A percentile compares a stretch with the other conserved stretches of the same genome.
Evolutionary conservation across 2,329 filamentous ascomycete genomes (phyloP).

Genomic region (Pseudogymnoascus destructans): DNA sequence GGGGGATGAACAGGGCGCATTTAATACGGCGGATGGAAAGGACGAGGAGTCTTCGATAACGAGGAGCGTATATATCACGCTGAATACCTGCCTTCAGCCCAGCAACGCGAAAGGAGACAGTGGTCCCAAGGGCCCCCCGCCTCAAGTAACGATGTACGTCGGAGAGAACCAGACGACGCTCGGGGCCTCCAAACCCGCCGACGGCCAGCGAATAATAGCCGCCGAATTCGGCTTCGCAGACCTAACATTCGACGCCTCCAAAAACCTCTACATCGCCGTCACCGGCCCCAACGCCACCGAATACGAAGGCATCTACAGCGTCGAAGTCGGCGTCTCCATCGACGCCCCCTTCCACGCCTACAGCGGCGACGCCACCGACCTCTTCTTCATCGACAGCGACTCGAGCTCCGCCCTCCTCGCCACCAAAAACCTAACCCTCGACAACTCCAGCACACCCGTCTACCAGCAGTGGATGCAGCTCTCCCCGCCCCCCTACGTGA

Average conservation of each 20-base stretch:
- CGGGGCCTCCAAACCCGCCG: conserved; percentile 36
- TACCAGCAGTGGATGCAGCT: conserved; percentile 42
- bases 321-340: conserved; percentile 71
- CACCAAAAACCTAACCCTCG: conserved; percentile 56
- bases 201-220: conserved; percentile 13
- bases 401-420: conserved; percentile 64
- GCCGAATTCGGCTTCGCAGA: conserved; percentile 29
- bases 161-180: conserved; percentile 52
- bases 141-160: conserved; percentile 67
- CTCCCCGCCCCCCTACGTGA: conserved; percentile 54
- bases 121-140: conserved; percentile 32
- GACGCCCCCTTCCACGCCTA: conserved; percentile 63
- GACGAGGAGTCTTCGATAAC: conserved; percentile 10
- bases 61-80: conserved; percentile 56
- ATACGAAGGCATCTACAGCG: conserved; percentile 55
- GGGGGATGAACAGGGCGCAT: conserved; percentile 12
- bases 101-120: conserved; percentile 16
- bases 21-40: conserved; percentile 10
- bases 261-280: conserved; percentile 65
- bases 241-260: conserved; percentile 45
- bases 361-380: conserved; percentile 29
- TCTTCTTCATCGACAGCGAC: conserved; percentile 79
- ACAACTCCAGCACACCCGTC: conserved; percentile 33
- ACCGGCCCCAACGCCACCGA: conserved; percentile 50
- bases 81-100: conserved; percentile 78